Percentiles rank a stretch among this genome's conserved stretches.
Evolutionary conservation across 352 stramenopile species (phyloP).

Genomic region (Globisporangium megalacanthum): DNA sequence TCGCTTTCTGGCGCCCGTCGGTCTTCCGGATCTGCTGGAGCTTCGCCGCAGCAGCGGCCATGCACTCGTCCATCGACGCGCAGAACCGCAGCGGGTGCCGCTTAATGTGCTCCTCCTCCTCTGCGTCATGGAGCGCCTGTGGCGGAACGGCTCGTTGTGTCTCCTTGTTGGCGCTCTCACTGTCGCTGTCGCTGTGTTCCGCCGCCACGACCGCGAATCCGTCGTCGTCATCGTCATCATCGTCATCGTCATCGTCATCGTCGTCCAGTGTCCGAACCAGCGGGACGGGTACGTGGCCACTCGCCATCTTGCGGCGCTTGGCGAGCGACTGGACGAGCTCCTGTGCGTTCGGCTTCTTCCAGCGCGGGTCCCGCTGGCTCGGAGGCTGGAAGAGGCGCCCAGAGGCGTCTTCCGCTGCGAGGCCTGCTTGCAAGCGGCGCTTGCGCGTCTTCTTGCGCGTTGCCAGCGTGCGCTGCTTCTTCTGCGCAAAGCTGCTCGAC

Average conservation of each 20-base stretch:
- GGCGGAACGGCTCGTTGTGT: conserved; percentile 16
- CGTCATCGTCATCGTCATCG: conserved; percentile 17
- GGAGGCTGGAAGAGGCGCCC: conserved; percentile 65
- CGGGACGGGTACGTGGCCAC: not conserved
- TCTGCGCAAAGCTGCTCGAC: conserved; percentile 84
- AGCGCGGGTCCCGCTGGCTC: conserved; percentile 61
- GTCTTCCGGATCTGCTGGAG: conserved; percentile 48
- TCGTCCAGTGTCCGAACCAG: conserved; percentile 10
- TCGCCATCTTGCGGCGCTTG: conserved; percentile 37
- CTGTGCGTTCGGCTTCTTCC: conserved; percentile 58
- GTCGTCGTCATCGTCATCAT: conserved; percentile 13
- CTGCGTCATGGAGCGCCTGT: conserved; percentile 9
- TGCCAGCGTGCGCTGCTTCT: conserved; percentile 74
- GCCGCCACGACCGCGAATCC: conserved; percentile 13
- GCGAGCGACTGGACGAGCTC: conserved; percentile 28
- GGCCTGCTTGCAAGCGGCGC: conserved; percentile 49
- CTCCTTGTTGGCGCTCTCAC: conserved; percentile 5
- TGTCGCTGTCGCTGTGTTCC: conserved; percentile 15
- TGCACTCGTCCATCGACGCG: conserved; percentile 43
- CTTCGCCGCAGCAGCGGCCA: conserved; percentile 26
- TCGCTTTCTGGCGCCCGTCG: conserved; percentile 60
- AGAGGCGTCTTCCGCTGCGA: conserved; percentile 64
- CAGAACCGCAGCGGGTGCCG: conserved; percentile 42
- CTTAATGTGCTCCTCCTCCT: conserved; percentile 11
- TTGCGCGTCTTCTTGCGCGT: conserved; percentile 80